Evolutionary conservation across 495 filamentous ascomycete species (phyloP).

Genomic region (Xylaria palmicola): DNA sequence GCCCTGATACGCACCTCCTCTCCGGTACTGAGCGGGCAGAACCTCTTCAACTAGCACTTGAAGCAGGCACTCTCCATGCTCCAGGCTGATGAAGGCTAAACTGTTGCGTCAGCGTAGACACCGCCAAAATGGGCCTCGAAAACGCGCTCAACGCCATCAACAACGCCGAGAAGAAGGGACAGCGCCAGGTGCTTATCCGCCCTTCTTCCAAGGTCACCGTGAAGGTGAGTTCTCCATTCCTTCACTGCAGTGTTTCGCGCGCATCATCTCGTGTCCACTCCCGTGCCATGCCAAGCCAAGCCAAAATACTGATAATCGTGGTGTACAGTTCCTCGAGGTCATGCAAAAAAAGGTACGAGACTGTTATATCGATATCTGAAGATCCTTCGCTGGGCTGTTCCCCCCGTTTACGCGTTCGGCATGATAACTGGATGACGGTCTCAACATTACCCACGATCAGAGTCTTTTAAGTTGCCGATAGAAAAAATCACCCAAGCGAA

Average conservation of each 20-base stretch:
- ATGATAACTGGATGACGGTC: constrained; percentile 99
- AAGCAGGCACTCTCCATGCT: constrained; percentile 93
- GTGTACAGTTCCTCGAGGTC: constrained; percentile 75
- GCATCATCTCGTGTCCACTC: too few relatives aligned
- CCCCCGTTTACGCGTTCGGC: constrained; percentile 57
- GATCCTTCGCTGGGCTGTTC: neutral
- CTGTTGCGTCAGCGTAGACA: constrained; percentile 50
- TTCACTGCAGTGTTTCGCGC: neutral
- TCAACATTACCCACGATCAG: constrained; percentile 72
- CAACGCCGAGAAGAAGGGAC: constrained; percentile 99
- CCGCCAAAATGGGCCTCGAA: constrained; percentile 96
- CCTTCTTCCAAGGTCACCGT: constrained; percentile 98
- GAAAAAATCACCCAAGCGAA: constrained; percentile 54
- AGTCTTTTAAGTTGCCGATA: constrained; percentile 99
- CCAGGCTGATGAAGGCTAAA: constrained; percentile 83
- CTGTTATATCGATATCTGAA: neutral
- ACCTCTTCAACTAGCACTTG: constrained; percentile 58
- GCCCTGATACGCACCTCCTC: constrained; percentile 70
- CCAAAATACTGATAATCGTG: neutral
- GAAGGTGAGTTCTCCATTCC: constrained; percentile 46
- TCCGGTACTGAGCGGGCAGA: constrained; percentile 84
- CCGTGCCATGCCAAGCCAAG: neutral
- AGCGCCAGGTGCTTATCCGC: constrained; percentile 95
- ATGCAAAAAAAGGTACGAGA: constrained; percentile 98
- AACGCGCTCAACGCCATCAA: constrained; percentile 99